Evolutionary conservation across 2,329 filamentous ascomycete species (phyloP), one percentile per base, ranked within the genome.

Genomic region (Diaporthe eres): DNA sequence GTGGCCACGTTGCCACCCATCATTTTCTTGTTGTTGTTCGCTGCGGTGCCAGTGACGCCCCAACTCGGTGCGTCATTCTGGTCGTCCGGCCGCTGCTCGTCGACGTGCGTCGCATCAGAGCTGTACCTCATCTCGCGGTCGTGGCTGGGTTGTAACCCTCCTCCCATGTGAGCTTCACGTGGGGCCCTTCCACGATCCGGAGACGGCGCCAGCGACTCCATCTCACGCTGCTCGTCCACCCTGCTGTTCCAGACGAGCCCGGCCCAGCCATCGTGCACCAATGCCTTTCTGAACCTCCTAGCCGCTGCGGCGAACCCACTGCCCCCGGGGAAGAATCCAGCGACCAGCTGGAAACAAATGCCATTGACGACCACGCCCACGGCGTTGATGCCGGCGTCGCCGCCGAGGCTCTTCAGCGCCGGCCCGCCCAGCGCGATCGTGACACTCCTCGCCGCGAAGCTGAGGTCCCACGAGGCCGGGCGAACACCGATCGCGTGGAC

Each of bases 361-460:
- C 88, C 88, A 49, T 88, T 89, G 77, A 86, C 85, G 2, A 90
- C 88, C 7, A 90, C 88, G 61, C 90, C 81, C 2, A 86, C 85
- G 0, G 88, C 88, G 57, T 89, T 90, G 8, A 87, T 82, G 1
- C 85, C 85, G 4, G 82, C 79, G 73, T 88, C 88, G 0, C 88
- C 88, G 0, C 84, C 83, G 1, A 90, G 79, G 8, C 84, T 83
- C 2, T 79, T 79, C 79, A 89, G 86, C 0, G 86, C 88, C 0
- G 88, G 88, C 28, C 85, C 85, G 1, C 87, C 85, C 15, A 90
- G 82, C 0, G 88, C 88, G 9, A 90, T 81, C 0, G 88, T 90
- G 9, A 87, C 87, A 77, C 86, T 88, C 25, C 88, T 84, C 1
- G 88, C 87, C 0, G 87, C 86, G 77, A 90, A 90, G 0, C 88